Conservation (phyloP, 371 early-diverging fungal species). For the Rhizopus microsporus region DNA sequence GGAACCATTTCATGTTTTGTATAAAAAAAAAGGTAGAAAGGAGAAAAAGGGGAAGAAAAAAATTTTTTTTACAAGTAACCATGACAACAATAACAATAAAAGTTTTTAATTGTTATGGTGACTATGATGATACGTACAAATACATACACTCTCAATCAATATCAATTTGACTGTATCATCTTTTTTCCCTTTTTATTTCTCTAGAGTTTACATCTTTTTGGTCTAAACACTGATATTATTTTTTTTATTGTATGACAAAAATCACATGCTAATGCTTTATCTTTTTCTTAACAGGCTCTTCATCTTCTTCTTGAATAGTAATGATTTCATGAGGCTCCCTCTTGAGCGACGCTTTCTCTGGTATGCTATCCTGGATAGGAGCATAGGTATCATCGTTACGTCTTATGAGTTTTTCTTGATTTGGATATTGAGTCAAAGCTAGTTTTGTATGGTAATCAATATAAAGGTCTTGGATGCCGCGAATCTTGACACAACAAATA, state of each 20-base stretch:
- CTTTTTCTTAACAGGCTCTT: neutral
- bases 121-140: too few species aligned
- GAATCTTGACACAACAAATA: conserved; percentile 26
- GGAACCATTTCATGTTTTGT: conserved; percentile 71
- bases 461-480: conserved; percentile 31
- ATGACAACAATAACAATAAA: neutral
- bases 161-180: too few species aligned
- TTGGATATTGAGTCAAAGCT: conserved; percentile 19
- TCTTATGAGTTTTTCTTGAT: conserved; percentile 20
- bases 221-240: neutral
- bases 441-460: conserved; percentile 25
- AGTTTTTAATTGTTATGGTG: neutral
- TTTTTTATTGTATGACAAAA: conserved; percentile 5
- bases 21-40: neutral
- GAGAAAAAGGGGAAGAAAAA: neutral
- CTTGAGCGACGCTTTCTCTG: neutral
- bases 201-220: neutral
- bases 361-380: neutral
- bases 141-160: too few species aligned
- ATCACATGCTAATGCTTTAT: conserved; percentile 7
- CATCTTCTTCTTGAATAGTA: conserved; percentile 7
- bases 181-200: too few species aligned
- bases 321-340: conserved; percentile 4
- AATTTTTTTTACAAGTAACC: neutral
- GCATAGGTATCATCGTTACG: conserved; percentile 10